Conservation (phyloP, 2,329 filamentous ascomycete genomes). For the Aspergillus sp. region DNA sequence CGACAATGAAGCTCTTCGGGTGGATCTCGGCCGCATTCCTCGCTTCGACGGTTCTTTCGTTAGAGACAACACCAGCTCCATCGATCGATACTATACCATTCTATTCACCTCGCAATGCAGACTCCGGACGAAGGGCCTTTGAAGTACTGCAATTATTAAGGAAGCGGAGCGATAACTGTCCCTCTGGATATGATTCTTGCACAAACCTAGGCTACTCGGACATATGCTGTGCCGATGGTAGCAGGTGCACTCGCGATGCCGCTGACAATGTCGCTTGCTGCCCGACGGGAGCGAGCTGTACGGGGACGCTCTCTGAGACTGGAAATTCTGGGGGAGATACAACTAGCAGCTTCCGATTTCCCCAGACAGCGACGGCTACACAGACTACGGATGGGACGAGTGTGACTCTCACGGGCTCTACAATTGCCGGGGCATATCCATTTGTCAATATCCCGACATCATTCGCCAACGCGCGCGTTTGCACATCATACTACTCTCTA, state of each 20-base stretch:
- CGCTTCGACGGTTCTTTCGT: constrained; percentile 31
- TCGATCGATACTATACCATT: constrained; percentile 37
- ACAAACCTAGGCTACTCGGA: constrained; percentile 53
- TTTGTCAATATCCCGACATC: constrained; percentile 57
- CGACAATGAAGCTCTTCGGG: constrained; percentile 38
- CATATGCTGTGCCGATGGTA: constrained; percentile 58
- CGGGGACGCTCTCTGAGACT: constrained; percentile 52
- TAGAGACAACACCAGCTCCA: constrained; percentile 23
- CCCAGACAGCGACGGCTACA: constrained; percentile 31
- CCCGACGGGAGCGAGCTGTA: constrained; percentile 59
- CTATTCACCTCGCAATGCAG: constrained; percentile 26
- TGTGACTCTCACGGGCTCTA: constrained; percentile 39
- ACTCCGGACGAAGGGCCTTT: constrained; percentile 29
- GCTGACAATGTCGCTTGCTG: constrained; percentile 64
- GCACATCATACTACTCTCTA: constrained; percentile 56
- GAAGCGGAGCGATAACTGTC: constrained; percentile 48
- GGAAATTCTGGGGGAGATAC: constrained; percentile 23
- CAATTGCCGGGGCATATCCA: constrained; percentile 54
- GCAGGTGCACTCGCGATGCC: constrained; percentile 58
- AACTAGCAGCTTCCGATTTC: constrained; percentile 38
- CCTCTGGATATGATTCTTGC: constrained; percentile 56
- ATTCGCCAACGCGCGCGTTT: constrained; percentile 54
- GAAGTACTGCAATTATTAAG: constrained; percentile 35
- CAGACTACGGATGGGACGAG: constrained; percentile 29
- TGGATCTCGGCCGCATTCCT: constrained; percentile 37